A percentile compares a stretch with the other conserved stretches of the same genome.
phyloP scores from a whole-genome alignment of 2,329 filamentous ascomycete genomes.

The Aspergillus felis region DNA sequence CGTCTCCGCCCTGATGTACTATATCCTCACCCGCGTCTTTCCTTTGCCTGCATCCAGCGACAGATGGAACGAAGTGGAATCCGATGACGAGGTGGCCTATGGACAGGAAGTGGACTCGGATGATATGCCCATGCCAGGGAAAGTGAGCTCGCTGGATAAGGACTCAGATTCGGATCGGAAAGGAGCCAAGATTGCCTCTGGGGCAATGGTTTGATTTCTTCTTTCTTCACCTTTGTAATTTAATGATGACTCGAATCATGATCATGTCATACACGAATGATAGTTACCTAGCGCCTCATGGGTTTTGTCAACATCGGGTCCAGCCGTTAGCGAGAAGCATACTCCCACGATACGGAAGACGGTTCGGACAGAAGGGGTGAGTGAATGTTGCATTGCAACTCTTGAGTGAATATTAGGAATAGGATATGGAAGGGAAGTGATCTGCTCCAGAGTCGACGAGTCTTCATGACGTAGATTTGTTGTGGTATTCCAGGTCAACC shows the following conservation, averaged over 20 bases:
- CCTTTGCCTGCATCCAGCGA: slow-evolving; percentile 73
- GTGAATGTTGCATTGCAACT: too few species aligned
- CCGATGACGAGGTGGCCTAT: slow-evolving; percentile 31
- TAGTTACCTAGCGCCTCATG: not conserved
- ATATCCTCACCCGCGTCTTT: slow-evolving; percentile 61
- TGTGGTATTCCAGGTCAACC: not conserved
- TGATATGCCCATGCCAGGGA: slow-evolving; percentile 7
- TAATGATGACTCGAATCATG: not conserved
- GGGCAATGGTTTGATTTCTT: not conserved
- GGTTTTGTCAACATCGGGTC: not conserved
- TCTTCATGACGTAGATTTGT: not conserved
- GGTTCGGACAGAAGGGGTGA: not conserved
- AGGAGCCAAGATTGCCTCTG: not conserved
- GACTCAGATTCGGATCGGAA: not conserved
- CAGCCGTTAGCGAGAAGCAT: too few species aligned
- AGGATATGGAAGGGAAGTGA: too few species aligned
- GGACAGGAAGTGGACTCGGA: slow-evolving; percentile 31
- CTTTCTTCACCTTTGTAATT: not conserved
- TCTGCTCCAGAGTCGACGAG: not conserved
- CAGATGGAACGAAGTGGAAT: slow-evolving; percentile 69
- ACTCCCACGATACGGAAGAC: too few species aligned
- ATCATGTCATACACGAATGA: not conserved
- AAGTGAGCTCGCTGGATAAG: not conserved
- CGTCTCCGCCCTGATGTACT: slow-evolving; percentile 66
- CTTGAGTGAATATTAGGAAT: too few species aligned